A percentile compares a stretch with the other conserved stretches of the same genome.
These are phyloP conservation scores for Verticillium longisporum DNA, from an alignment of 2,329 filamentous ascomycete species.

Conservation along the genomic window DNA sequence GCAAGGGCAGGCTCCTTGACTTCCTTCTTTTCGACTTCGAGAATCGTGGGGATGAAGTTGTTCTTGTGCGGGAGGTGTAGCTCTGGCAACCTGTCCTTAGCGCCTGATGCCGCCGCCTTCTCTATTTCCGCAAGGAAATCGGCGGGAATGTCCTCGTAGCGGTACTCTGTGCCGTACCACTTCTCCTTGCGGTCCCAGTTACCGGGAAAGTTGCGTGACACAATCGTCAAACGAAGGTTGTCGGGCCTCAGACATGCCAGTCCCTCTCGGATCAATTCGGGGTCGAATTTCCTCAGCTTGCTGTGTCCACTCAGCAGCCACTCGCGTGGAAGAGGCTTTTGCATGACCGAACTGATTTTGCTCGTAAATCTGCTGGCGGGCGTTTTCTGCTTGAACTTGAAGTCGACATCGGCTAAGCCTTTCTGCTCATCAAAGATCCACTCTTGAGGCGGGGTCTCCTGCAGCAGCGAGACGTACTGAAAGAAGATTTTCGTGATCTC, in stretches of 20 bases:
- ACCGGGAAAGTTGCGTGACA: constrained; percentile 78
- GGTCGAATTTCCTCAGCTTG: constrained; percentile 73
- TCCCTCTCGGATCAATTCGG: constrained; percentile 66
- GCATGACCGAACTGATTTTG: constrained; percentile 80
- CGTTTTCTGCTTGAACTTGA: constrained; percentile 90
- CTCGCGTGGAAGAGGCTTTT: constrained; percentile 79
- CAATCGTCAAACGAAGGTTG: constrained; percentile 79
- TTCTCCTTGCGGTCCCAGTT: constrained; percentile 84
- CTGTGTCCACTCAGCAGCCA: constrained; percentile 77
- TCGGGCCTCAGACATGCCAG: constrained; percentile 73
- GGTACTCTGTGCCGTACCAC: constrained; percentile 97
- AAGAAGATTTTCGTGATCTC: constrained; percentile 81
- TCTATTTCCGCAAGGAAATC: constrained; percentile 68
- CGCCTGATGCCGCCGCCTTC: constrained; percentile 51
- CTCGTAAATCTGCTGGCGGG: constrained; percentile 87
- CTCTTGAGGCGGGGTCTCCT: constrained; percentile 71
- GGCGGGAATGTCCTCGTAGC: constrained; percentile 68
- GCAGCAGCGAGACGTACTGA: constrained; percentile 83
- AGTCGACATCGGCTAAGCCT: constrained; percentile 84
- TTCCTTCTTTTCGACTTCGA: constrained; percentile 93
- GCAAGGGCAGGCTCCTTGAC: constrained; percentile 65
- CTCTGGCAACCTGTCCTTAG: constrained; percentile 55
- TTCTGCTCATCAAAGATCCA: constrained; percentile 96
- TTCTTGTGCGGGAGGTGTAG: constrained; percentile 88
- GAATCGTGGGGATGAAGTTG: constrained; percentile 87